Evolutionary conservation across 129 eudicot species (phyloP).

Genomic region (Lonicera japonica): DNA sequence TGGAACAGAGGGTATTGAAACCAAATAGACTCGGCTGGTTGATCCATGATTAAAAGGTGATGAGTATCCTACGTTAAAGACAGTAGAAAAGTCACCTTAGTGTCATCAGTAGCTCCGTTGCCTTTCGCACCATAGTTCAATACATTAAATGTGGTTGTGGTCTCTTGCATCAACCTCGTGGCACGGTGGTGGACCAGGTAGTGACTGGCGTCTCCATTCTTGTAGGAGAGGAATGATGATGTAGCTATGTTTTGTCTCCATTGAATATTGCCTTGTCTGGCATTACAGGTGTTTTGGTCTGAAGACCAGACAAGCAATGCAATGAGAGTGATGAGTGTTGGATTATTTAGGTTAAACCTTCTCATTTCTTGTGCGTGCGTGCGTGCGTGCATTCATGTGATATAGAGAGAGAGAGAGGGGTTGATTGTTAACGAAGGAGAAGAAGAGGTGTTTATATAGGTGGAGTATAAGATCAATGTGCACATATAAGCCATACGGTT

Average conservation of each 20-base stretch:
- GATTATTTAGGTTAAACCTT: constrained; percentile 9
- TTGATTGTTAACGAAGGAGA: neutral
- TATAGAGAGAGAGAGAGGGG: neutral
- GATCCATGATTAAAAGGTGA: neutral
- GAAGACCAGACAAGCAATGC: constrained; percentile 20
- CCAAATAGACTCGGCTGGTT: neutral
- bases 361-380: constrained; percentile 14
- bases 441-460: constrained; percentile 27
- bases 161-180: constrained; percentile 15
- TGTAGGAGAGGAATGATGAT: constrained; percentile 2
- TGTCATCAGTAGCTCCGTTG: constrained; percentile 51
- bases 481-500: constrained; percentile 8
- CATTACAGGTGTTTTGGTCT: constrained; percentile 14
- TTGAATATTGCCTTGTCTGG: constrained; percentile 17
- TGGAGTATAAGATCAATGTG: constrained; percentile 6
- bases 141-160: constrained; percentile 35
- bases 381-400: neutral
- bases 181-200: constrained; percentile 3
- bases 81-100: constrained; percentile 26
- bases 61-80: neutral
- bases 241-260: constrained; percentile 5
- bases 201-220: constrained; percentile 8
- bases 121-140: constrained; percentile 58
- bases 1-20: no score
- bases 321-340: constrained; percentile 13